Base-by-base conservation (phyloP, 768 basidiomycete genomes). In the Lepiota venenata region DNA sequence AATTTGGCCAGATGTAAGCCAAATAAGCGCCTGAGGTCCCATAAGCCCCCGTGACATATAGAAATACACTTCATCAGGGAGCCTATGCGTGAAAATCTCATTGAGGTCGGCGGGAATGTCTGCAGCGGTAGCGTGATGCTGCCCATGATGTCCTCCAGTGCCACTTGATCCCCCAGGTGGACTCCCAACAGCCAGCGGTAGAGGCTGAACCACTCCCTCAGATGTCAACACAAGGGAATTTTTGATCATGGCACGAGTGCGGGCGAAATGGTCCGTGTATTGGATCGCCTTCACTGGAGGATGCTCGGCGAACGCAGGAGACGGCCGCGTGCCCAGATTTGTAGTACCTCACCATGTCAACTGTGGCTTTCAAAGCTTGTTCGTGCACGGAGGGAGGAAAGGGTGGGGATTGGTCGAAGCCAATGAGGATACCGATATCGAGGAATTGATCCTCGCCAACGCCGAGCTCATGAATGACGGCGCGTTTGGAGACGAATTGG, bases 61-160 rank as follows among this genome's bases (percentile, higher is more conserved):
- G 70, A 87, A 98, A 74, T 95, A 98, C 55, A 98, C 80, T 67
- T 98, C 94, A 68, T 98, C 97, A 1, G 96, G 96, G 21, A 99
- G 78, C 42, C 93, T 87, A 69, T 91, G 76, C 9, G 93, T 95
- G 74, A 98, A 98, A 57, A 98, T 90, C 50, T 97, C 93, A 65
- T 96, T 91, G 37, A 99, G 73, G 70, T 98, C 96, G 46, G 72
- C 68, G 2, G 97, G 97, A 54, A 98, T 86, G 64, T 98, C 97
- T 22, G 87, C 84, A 0, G 88, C 83, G 0, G 91, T 92, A 39
- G 88, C 82, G 56, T 87, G 84, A 60, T 84, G 82, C 58, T 84
- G 81, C 63, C 83, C 81, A 60, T 78, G 80, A 20, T 79, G 73
- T 50, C 78, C 75, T 7, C 79, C 73, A 47, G 80, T 77, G 10